A percentile compares a stretch with the other conserved stretches of the same genome.
phyloP scores from a whole-genome alignment of 176 grass and related monocot species.

The Phoenix roebelenii region DNA sequence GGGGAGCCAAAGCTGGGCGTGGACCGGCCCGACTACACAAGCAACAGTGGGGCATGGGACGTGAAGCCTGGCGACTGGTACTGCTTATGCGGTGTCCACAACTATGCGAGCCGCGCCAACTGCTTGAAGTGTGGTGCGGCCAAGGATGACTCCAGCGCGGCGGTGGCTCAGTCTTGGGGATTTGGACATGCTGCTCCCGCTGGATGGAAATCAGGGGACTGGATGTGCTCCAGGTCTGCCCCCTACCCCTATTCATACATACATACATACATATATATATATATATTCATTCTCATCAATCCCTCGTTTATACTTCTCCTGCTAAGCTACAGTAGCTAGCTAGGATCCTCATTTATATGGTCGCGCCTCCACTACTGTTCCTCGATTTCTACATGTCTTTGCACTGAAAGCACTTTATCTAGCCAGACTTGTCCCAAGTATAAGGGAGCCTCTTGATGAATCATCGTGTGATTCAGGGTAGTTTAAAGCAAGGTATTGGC shows the following conservation, averaged over 20 bases:
- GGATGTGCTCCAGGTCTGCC: slow-evolving; percentile 68
- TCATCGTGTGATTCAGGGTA: too few relatives aligned
- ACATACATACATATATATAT: not conserved
- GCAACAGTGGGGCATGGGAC: slow-evolving; percentile 35
- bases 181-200: slow-evolving; percentile 33
- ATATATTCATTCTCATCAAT: too few relatives aligned
- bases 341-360: too few relatives aligned
- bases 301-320: too few relatives aligned
- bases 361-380: too few relatives aligned
- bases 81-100: slow-evolving; percentile 65
- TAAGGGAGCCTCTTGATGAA: too few relatives aligned
- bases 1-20: slow-evolving; percentile 54
- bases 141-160: slow-evolving; percentile 47
- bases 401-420: too few relatives aligned
- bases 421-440: too few relatives aligned
- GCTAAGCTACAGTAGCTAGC: too few relatives aligned
- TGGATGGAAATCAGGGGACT: slow-evolving; percentile 79
- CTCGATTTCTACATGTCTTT: too few relatives aligned
- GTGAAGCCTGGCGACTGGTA: slow-evolving; percentile 94
- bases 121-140: slow-evolving; percentile 83
- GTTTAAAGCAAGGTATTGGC: too few relatives aligned
- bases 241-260: not conserved
- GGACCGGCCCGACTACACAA: slow-evolving; percentile 34
- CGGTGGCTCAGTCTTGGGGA: slow-evolving; percentile 64
- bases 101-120: slow-evolving; percentile 59